A percentile compares a stretch with the other conserved stretches of the same genome.
phyloP scores from a whole-genome alignment of 2,329 filamentous ascomycete genomes.

The Fusarium oxysporum region DNA sequence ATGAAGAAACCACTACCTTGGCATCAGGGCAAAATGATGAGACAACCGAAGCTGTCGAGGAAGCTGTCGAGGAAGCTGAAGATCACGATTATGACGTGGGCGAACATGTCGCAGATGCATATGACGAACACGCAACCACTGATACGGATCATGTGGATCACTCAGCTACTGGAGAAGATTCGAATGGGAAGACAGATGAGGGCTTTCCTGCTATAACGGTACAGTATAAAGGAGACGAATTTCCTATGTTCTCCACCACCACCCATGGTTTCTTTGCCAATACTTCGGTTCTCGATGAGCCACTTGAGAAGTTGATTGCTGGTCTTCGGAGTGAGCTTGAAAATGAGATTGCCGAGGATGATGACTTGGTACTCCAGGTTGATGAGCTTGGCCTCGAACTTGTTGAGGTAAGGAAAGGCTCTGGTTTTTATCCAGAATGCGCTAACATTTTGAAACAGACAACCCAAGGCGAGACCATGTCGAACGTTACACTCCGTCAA shows the following conservation, averaged over 20 bases:
- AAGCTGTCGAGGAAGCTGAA: slow-evolving; percentile 9
- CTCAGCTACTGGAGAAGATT: slow-evolving; percentile 15
- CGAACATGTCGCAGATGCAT: slow-evolving; percentile 14
- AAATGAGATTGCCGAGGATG: slow-evolving; percentile 57
- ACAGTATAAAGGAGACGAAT: slow-evolving; percentile 58
- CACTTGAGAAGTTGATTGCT: slow-evolving; percentile 58
- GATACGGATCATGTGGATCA: slow-evolving; percentile 5
- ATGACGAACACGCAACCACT: slow-evolving; percentile 20
- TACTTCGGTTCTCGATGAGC: slow-evolving; percentile 55
- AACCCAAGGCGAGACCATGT: slow-evolving; percentile 49
- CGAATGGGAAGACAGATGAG: slow-evolving; percentile 19
- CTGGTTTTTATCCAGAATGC: neutral
- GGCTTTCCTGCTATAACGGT: slow-evolving; percentile 55
- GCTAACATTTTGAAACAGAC: slow-evolving; percentile 51
- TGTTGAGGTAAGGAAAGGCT: slow-evolving; percentile 56
- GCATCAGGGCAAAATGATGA: slow-evolving; percentile 2
- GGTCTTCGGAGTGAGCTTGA: slow-evolving; percentile 59
- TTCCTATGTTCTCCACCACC: slow-evolving; percentile 53
- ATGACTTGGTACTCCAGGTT: slow-evolving; percentile 64
- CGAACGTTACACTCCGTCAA: slow-evolving; percentile 54
- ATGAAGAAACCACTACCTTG: slow-evolving; percentile 7
- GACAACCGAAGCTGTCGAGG: neutral
- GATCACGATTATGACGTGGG: slow-evolving; percentile 5
- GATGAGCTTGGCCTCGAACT: slow-evolving; percentile 66
- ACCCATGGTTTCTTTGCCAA: slow-evolving; percentile 60